Base-by-base conservation (phyloP, 1,284 basidiomycete species). In the Irpex sp. region DNA sequence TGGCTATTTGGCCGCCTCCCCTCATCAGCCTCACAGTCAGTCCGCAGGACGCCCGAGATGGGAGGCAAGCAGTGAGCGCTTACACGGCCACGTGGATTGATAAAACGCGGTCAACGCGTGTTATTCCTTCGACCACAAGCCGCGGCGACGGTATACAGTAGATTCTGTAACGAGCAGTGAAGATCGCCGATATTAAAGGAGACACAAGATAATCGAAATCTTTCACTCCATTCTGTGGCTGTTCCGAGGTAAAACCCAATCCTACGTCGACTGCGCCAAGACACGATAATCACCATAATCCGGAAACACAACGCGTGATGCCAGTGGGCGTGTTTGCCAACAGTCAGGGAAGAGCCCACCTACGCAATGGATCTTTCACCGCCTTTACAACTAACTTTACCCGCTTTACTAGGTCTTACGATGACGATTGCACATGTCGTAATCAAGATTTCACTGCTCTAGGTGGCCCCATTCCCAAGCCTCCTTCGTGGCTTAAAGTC, bases 31-130 rank as follows among this genome's bases (percentile, higher is more conserved):
- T 60, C 31, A 62, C 21, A 58, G 3, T 17, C 54, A 15, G 49
- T 55, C 59, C 52, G 44, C 44, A 60, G 65, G 51, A 64, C 64
- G 66, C 64, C 66, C 65, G 54, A 61, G 44, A 44, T 57, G 58
- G 62, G 58, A 63, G 36, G 59, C 62, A 54, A 19, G 31, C 17
- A 31, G 37, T 19, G 57, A 40, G 62, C 62, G 62, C 37, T 44
- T 63, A 36, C 55, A 21, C 38, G 38, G 4, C 13, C 60, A 62
- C 60, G 60, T 62, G 60, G 60, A 15, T 38, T 38, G 21, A 13
- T 9, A 38, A 21, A 58, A 56, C 54, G 54, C 54, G 17, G 44
- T 48, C 38, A n/a, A 15, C 19, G 38, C 36, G 57, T 58, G 38
- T 58, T 58, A 15, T 58, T 38, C 13, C 21, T 58, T 13, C 21